Evolutionary conservation across 192 early-diverging fungal genomes (phyloP).

Genomic region (Geranomyces variabilis): DNA sequence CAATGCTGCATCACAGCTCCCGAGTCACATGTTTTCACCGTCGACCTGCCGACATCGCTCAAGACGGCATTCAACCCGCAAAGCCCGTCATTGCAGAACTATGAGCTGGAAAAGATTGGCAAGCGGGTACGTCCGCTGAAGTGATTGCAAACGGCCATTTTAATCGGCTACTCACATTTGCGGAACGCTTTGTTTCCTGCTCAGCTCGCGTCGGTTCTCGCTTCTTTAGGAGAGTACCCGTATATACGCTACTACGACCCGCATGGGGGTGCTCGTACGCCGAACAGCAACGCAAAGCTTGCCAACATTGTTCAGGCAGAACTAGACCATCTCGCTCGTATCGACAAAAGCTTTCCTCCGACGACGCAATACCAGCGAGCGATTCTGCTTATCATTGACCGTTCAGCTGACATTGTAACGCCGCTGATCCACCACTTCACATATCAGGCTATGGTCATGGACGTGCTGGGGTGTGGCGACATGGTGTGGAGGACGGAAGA

Average conservation of each 20-base stretch:
- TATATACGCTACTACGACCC: slow-evolving; percentile 90
- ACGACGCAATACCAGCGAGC: slow-evolving; percentile 38
- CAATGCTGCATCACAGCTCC: slow-evolving; percentile 40
- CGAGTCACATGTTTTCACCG: slow-evolving; percentile 54
- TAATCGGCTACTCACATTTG: background rate
- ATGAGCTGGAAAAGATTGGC: slow-evolving; percentile 45
- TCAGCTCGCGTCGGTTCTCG: slow-evolving; percentile 83
- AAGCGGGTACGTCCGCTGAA: slow-evolving; percentile 32
- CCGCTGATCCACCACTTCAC: slow-evolving; percentile 62
- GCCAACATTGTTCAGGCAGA: slow-evolving; percentile 83
- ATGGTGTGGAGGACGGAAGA: slow-evolving; percentile 61
- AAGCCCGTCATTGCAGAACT: slow-evolving; percentile 22
- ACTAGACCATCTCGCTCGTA: slow-evolving; percentile 78
- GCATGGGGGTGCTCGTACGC: slow-evolving; percentile 42
- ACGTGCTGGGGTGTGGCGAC: slow-evolving; percentile 70
- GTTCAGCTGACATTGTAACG: slow-evolving; percentile 50
- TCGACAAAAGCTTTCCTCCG: slow-evolving; percentile 64
- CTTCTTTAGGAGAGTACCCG: slow-evolving; percentile 87
- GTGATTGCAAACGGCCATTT: background rate
- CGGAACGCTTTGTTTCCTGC: slow-evolving; percentile 1
- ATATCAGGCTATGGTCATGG: slow-evolving; percentile 84
- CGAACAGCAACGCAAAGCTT: slow-evolving; percentile 56
- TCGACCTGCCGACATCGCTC: slow-evolving; percentile 46
- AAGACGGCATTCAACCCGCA: slow-evolving; percentile 48
- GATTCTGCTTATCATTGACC: slow-evolving; percentile 55